Evolutionary conservation across 208 protist species (phyloP).

Genomic region (Leishmania braziliensis): DNA sequence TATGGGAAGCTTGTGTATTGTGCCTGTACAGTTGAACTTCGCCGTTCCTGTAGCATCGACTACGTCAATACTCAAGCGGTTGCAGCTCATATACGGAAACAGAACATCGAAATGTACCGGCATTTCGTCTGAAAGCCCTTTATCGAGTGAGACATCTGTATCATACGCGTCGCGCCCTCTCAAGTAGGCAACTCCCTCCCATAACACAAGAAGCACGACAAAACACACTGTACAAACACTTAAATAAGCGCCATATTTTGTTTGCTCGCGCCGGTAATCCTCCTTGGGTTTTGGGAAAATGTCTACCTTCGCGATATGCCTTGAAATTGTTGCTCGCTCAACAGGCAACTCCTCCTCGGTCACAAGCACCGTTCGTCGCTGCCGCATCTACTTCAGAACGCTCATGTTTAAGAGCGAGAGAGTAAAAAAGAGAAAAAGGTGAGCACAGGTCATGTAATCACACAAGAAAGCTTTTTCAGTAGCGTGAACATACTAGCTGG

Average conservation of each 20-base stretch:
- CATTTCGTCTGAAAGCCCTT: conserved; percentile 44
- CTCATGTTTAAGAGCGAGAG: too few relatives aligned
- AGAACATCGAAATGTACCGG: conserved; percentile 78
- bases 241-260: conserved; percentile 42
- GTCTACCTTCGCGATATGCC: conserved; percentile 47
- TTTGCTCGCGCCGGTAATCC: conserved; percentile 66
- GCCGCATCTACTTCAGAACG: conserved; percentile 1
- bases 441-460: background rate
- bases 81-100: conserved; percentile 66
- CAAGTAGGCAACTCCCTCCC: conserved; percentile 53
- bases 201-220: conserved; percentile 54
- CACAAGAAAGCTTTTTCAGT: background rate
- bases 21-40: conserved; percentile 61
- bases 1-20: conserved; percentile 61
- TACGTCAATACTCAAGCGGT: conserved; percentile 73
- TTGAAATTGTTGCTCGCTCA: conserved; percentile 16
- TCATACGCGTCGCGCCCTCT: conserved; percentile 59
- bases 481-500: background rate
- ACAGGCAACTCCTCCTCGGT: background rate
- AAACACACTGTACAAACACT: conserved; percentile 49
- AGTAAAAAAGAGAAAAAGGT: background rate
- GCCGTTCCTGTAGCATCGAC: conserved; percentile 60
- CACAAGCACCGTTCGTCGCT: conserved; percentile 1
- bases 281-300: conserved; percentile 72
- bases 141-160: conserved; percentile 71